These are phyloP conservation scores for Abortiporus biennis DNA, from an alignment of 1,284 basidiomycete species.

Conservation along the genomic window DNA sequence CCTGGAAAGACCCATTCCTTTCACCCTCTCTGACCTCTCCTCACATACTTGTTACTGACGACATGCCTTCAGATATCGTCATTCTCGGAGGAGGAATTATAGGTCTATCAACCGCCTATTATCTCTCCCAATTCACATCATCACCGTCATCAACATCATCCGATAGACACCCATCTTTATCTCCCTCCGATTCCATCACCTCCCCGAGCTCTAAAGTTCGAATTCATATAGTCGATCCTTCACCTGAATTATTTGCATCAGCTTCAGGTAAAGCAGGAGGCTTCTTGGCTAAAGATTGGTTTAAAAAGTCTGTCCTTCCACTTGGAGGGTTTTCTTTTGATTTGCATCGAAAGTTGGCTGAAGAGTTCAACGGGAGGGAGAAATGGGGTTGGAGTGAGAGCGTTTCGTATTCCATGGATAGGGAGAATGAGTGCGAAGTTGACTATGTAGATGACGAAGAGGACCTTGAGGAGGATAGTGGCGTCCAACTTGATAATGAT, in stretches of 20 bases:
- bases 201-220: not conserved
- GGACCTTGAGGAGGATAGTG: not conserved
- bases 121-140: conserved; percentile 24
- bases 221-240: conserved; percentile 30
- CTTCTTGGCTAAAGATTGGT: conserved; percentile 65
- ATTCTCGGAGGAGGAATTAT: conserved; percentile 51
- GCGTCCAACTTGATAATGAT: conserved; percentile 1
- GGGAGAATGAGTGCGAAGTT: conserved; percentile 10
- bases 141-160: not conserved
- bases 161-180: not conserved
- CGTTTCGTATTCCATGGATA: conserved; percentile 24
- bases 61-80: conserved; percentile 19
- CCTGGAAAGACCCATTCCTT: too few species aligned
- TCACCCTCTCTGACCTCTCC: too few species aligned
- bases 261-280: conserved; percentile 62
- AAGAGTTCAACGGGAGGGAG: conserved; percentile 40
- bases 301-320: conserved; percentile 38
- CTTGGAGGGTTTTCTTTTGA: conserved; percentile 52
- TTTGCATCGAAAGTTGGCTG: conserved; percentile 49
- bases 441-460: conserved; percentile 2
- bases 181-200: not conserved
- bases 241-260: conserved; percentile 30
- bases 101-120: conserved; percentile 50
- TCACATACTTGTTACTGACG: not conserved
- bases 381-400: conserved; percentile 52